Conservation (phyloP, 495 filamentous ascomycete species). For the Neurospora intermedia region DNA sequence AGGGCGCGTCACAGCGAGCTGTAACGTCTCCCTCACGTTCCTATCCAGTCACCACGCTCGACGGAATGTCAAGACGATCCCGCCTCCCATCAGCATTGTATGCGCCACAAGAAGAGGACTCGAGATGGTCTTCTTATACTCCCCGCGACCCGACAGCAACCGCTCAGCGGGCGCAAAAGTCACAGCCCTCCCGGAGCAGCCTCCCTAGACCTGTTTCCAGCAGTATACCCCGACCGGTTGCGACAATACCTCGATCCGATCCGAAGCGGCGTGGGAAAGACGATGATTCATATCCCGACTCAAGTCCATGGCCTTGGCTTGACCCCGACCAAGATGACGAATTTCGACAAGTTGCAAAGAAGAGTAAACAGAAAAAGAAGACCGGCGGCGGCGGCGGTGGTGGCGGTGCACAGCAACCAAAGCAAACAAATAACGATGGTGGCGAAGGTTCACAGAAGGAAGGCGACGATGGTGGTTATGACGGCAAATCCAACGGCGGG, state of each 20-base stretch:
- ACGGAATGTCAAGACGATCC: constrained; percentile 9
- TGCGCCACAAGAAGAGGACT: constrained; percentile 3
- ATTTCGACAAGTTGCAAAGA: constrained; percentile 34
- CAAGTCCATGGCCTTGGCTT: constrained; percentile 21
- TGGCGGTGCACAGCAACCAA: constrained; percentile 6
- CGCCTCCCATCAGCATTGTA: not conserved
- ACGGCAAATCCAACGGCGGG: constrained; percentile 12
- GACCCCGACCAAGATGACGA: constrained; percentile 38
- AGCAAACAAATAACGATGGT: constrained; percentile 8
- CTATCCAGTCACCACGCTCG: constrained; percentile 2
- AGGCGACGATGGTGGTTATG: constrained; percentile 18
- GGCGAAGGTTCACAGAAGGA: constrained; percentile 40
- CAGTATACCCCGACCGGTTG: not conserved
- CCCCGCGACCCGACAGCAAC: constrained; percentile 11
- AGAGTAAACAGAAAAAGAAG: constrained; percentile 20
- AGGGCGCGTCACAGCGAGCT: not conserved
- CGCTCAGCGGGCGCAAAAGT: constrained; percentile 11
- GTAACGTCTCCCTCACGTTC: not conserved
- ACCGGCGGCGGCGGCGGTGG: constrained; percentile 2
- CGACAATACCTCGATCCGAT: not conserved
- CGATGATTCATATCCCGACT: constrained; percentile 17
- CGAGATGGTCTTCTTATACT: not conserved
- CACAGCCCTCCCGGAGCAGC: not conserved
- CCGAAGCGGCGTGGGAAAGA: constrained; percentile 4
- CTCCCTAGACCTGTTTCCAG: not conserved